Base-by-base conservation (phyloP, 495 filamentous ascomycete genomes). In the Aspergillus incahuasiensis region DNA sequence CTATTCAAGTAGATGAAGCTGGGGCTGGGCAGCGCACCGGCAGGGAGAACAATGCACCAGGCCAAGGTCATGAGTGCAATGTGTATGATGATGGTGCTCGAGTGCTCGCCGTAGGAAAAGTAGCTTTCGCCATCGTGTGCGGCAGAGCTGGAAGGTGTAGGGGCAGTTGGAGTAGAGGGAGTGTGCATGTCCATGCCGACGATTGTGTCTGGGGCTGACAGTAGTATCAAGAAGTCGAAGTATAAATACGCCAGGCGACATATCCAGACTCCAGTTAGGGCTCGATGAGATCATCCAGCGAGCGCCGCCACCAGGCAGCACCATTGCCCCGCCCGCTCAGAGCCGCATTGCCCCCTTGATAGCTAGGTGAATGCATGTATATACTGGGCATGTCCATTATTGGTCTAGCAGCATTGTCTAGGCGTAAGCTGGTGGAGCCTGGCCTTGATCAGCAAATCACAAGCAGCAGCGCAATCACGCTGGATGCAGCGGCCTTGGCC, bases 31-130 rank as follows among this genome's bases (percentile, higher is more conserved):
- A 32, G n/a, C 85, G 69, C 76, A 95, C 91, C 85, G 63, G 86
- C 70, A 24, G 94, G 92, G 44, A 98, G 78, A 47, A 96, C 63
- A 47, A 96, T 82, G 46, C 91, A 79, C 94, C 94, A 98, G 11
- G 78, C 83, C 15, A 90, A 28, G n/a, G 85, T 73, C 89, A 96
- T 95, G 39, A 95, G 73, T 5, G 70, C 75, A 41, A 96, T 90
- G 66, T 98, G 94, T 28, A 79, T 83, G 45, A 87, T 74, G 63
- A 98, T 87, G 47, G 84, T 72, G 6, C 79, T 76, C 32, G 77
- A 76, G 63, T 90, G 80, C 35, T 88, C 84, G 5, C 76, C 69
- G 57, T 88, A 82, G 5, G 81, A 76, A 65, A 94, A 96, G 74
- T 97, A 98, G 59, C 84, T 95, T 11, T 63, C 56, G 16, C 38